Percentiles rank a stretch among this genome's conserved stretches.
Evolutionary conservation across 2,329 filamentous ascomycete genomes (phyloP).

Genomic region (Pseudocercospora ulei): DNA sequence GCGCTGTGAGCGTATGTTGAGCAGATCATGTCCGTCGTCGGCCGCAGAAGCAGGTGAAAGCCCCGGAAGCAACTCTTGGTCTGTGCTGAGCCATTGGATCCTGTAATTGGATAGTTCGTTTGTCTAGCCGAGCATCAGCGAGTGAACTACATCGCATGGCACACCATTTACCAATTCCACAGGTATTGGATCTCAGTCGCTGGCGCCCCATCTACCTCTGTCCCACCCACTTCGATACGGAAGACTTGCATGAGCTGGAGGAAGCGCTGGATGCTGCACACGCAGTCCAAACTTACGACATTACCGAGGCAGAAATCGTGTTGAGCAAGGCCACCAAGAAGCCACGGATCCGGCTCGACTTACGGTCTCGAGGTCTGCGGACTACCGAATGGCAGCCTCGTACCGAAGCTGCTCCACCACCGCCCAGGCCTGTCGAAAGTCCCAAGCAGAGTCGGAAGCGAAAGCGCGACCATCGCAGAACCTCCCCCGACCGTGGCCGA

Average conservation of each 20-base stretch:
- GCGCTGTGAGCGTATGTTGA: conserved; percentile 2
- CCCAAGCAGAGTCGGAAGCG: conserved; percentile 5
- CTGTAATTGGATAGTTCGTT: no score
- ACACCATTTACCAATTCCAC: neutral
- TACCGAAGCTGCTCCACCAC: neutral
- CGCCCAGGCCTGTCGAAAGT: neutral
- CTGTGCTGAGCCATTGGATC: no score
- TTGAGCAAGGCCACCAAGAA: conserved; percentile 62
- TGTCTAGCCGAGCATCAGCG: no score
- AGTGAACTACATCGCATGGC: no score
- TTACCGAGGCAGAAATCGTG: conserved; percentile 61
- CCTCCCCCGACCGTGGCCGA: no score
- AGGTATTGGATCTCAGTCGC: conserved; percentile 36
- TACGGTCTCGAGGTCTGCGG: conserved; percentile 56
- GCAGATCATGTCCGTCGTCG: neutral
- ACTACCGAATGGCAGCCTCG: conserved; percentile 34
- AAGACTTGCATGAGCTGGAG: conserved; percentile 56
- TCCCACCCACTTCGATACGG: conserved; percentile 55
- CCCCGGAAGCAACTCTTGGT: conserved; percentile 1
- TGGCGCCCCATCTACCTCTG: conserved; percentile 64
- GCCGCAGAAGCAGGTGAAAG: neutral
- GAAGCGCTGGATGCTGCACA: conserved; percentile 48
- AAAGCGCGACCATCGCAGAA: conserved; percentile 12
- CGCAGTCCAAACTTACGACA: conserved; percentile 58
- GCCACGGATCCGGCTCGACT: conserved; percentile 64